These are phyloP conservation scores for Penicillium vulpinum DNA, from an alignment of 2,329 filamentous ascomycete genomes.

Conservation along the genomic window DNA sequence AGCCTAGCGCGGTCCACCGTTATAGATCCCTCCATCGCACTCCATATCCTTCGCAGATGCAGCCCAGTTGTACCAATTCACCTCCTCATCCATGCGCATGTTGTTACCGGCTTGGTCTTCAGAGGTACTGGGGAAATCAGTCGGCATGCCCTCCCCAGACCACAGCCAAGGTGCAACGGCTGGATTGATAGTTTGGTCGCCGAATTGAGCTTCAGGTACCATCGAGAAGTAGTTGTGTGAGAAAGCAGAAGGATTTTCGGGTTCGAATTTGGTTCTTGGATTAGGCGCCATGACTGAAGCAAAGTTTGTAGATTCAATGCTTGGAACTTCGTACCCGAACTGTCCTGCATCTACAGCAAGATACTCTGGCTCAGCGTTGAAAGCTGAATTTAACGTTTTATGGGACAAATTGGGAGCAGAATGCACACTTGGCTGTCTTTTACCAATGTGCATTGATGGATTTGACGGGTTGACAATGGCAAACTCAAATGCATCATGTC, in stretches of 20 bases:
- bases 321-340: not conserved
- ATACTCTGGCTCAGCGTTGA: not conserved
- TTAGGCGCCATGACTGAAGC: not conserved
- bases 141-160: slow-evolving; percentile 18
- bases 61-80: slow-evolving; percentile 44
- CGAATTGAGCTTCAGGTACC: not conserved
- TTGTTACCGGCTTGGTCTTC: slow-evolving; percentile 4
- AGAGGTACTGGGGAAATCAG: not conserved
- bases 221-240: not conserved
- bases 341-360: not conserved
- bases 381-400: not conserved
- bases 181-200: not conserved
- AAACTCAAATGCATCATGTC: no score
- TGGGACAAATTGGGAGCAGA: not conserved
- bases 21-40: not conserved
- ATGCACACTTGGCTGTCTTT: not conserved
- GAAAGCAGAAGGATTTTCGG: no score
- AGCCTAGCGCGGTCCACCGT: not conserved
- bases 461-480: not conserved
- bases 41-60: slow-evolving; percentile 36
- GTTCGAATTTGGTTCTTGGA: not conserved
- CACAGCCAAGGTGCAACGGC: slow-evolving; percentile 13
- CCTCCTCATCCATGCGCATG: slow-evolving; percentile 35
- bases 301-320: not conserved
- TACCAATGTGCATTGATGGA: not conserved